A percentile compares a stretch with the other conserved stretches of the same genome.
Conservation (phyloP, 495 filamentous ascomycete species). For the Aspergillus conjunctus region DNA sequence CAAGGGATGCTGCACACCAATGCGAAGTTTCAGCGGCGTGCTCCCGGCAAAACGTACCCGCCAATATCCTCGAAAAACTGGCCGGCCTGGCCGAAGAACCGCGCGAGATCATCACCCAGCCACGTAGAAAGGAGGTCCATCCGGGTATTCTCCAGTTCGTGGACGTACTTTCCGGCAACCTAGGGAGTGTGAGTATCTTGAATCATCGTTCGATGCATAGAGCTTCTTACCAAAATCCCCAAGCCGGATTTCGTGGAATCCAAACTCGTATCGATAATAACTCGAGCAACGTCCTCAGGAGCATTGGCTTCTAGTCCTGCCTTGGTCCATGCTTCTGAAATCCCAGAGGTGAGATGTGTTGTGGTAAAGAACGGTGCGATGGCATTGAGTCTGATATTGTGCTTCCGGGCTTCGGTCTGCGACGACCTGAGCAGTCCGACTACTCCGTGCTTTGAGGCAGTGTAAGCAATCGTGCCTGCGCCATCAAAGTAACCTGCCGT, state of each 20-base stretch:
- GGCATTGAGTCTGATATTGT: conserved; percentile 22
- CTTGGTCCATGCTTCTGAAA: conserved; percentile 9
- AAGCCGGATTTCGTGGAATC: conserved; percentile 24
- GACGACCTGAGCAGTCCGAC: conserved; percentile 20
- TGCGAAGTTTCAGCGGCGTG: conserved; percentile 18
- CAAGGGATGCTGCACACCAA: too few relatives aligned
- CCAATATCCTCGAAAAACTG: conserved; percentile 34
- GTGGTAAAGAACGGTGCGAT: conserved; percentile 23
- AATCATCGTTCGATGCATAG: background rate
- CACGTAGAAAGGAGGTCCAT: conserved; percentile 25
- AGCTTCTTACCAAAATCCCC: background rate
- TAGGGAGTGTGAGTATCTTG: conserved; percentile 1
- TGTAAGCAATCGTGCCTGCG: conserved; percentile 15
- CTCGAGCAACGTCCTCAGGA: conserved; percentile 11
- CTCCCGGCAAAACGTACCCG: conserved; percentile 31
- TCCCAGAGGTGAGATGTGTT: conserved; percentile 15
- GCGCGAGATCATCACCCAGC: conserved; percentile 32
- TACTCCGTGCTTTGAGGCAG: conserved; percentile 24
- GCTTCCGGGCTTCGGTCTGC: conserved; percentile 7
- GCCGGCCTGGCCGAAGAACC: conserved; percentile 30
- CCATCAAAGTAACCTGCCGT: conserved; percentile 8
- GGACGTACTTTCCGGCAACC: conserved; percentile 32
- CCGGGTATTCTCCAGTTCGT: conserved; percentile 31
- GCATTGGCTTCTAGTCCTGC: conserved; percentile 20
- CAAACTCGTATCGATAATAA: conserved; percentile 11